These are phyloP conservation scores for Mallotus japonicus DNA, from an alignment of 441 rosid species.

Conservation along the genomic window DNA sequence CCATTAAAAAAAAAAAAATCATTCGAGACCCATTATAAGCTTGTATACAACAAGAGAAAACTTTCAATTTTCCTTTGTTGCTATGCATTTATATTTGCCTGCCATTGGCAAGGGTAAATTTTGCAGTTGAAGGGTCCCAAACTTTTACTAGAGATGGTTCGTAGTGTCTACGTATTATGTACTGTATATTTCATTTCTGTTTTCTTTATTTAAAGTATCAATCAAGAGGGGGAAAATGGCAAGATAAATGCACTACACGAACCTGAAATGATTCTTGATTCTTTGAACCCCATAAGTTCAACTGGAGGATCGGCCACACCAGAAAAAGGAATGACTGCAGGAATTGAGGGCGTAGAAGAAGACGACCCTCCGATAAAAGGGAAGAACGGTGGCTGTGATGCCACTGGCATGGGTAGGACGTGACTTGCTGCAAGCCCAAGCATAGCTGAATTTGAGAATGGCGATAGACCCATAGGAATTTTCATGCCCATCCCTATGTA, in stretches of 20 bases:
- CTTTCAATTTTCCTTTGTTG: too few relatives aligned
- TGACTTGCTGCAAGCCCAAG: slow-evolving; percentile 31
- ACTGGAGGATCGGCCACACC: slow-evolving; percentile 21
- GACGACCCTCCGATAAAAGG: slow-evolving; percentile 18
- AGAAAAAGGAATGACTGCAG: slow-evolving; percentile 2
- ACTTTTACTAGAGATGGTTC: too few relatives aligned
- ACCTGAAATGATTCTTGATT: neutral
- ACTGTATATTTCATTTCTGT: neutral
- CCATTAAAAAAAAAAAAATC: too few relatives aligned
- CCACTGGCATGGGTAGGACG: slow-evolving; percentile 30
- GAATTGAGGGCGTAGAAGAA: slow-evolving; percentile 20
- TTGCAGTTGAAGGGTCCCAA: too few relatives aligned
- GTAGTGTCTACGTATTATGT: too few relatives aligned
- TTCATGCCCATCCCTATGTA: slow-evolving; percentile 37
- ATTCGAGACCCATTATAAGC: too few relatives aligned
- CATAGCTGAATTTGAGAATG: slow-evolving; percentile 27
- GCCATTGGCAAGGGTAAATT: too few relatives aligned
- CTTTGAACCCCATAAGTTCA: slow-evolving; percentile 13
- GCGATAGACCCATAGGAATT: slow-evolving; percentile 35
- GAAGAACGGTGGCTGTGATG: slow-evolving; percentile 25
- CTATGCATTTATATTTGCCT: too few relatives aligned
- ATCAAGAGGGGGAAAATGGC: neutral
- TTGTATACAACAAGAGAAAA: too few relatives aligned
- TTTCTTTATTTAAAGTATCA: neutral
- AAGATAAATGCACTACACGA: neutral